Base-by-base conservation (phyloP, 2,329 filamentous ascomycete species). In the Cryphonectria radicalis region DNA sequence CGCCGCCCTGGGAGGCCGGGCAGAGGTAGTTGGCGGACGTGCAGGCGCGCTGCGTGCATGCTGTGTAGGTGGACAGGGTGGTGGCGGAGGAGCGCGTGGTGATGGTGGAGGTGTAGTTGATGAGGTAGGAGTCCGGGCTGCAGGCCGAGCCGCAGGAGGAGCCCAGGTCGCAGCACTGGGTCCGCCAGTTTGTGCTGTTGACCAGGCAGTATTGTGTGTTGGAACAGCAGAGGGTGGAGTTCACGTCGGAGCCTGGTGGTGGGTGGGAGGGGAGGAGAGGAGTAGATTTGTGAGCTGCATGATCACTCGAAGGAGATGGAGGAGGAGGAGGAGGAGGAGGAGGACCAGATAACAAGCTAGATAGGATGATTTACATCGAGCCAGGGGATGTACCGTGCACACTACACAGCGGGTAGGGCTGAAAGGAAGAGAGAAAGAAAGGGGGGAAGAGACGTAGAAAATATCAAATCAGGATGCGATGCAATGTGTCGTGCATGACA, bases 41-140 rank as follows among this genome's bases (percentile, higher is more conserved):
- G 72, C 82, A 83, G n/a, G 59, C n/a, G 68, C 81, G 78, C 0
- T 67, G 57, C 68, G 78, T 80, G 74, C 81, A 83, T 35, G 37
- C 19, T 11, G 65, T 2, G 19, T 13, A 22, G 3, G 71, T 68
- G 37, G n/a, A 13, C 32, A 60, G 10, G 25, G 67, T 62, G 7
- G 75, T 72, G 8, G 73, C 60, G 22, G 72, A 71, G 43, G 72
- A 73, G 42, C 37, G 37, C 37, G 73, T 69, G 11, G 79, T 81
- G 28, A 76, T 71, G n/a, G 77, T 78, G 17, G 55, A 67, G 3
- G 78, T 78, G 7, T 63, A 63, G 60, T 74, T 75, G 76, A 80
- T 80, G 71, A 77, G 75, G 70, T 78, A 82, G 22, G 76, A 62
- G 2, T 68, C 63, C 0, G 73, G 67, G 14, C 67, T 19, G 76